Percentiles rank a stretch among this genome's conserved stretches.
Evolutionary conservation across 805 yeast species (phyloP).

Genomic region (Saturnispora gosingensis): DNA sequence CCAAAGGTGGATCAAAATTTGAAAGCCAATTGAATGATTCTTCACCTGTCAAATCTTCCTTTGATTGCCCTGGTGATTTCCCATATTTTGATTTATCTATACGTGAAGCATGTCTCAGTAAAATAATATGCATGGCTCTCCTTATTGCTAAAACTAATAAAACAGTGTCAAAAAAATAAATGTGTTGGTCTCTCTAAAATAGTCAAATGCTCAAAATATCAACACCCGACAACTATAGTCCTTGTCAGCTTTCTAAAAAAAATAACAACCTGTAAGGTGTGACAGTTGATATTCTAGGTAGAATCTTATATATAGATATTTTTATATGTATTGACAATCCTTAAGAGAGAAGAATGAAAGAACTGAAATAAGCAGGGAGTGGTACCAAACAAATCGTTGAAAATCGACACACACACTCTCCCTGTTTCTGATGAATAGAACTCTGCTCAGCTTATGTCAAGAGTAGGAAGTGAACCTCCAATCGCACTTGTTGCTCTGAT

Average conservation of each 20-base stretch:
- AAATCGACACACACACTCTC: not conserved
- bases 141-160: not conserved
- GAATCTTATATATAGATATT: not conserved
- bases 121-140: conserved; percentile 25
- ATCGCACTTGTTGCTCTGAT: not conserved
- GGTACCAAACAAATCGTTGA: not conserved
- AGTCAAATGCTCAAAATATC: not conserved
- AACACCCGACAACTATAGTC: not conserved
- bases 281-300: not conserved
- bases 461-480: not conserved
- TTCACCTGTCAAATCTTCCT: not conserved
- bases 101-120: conserved; percentile 27
- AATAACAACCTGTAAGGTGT: not conserved
- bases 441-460: not conserved
- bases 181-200: not conserved
- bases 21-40: conserved; percentile 27
- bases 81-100: conserved; percentile 21
- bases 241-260: not conserved
- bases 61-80: conserved; percentile 9
- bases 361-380: not conserved
- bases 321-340: not conserved
- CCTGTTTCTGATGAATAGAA: not conserved
- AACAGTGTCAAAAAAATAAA: not conserved
- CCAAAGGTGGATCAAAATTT: conserved; percentile 30
- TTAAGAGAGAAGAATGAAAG: not conserved